Base-by-base conservation (phyloP, 2,329 filamentous ascomycete genomes). In the Ceratocystiopsis minuta region DNA sequence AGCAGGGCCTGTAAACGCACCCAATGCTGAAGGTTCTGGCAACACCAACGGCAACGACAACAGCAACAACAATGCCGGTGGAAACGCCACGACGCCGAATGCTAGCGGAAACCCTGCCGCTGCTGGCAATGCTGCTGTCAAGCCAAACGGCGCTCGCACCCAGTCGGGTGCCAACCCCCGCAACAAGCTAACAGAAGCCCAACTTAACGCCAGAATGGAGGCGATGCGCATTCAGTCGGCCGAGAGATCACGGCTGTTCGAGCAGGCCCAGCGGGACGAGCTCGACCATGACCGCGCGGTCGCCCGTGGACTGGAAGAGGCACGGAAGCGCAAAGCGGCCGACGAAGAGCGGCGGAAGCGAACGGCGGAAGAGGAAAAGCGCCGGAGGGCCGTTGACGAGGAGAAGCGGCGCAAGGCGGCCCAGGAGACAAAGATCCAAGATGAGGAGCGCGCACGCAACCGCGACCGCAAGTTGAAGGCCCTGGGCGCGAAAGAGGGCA, bases 381-480 rank as follows among this genome's bases (percentile, higher is more conserved):
- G 63, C 41, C 60, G 68, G 16, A 59, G 60, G 43, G 59, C 61
- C n/a, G 64, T 62, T 37, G 71, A 74, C 14, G 69, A 68, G 47
- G 66, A 71, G 40, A 56, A 64, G 17, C 60, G 60, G 28, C 62
- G 62, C 47, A 60, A 72, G 47, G 70, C 76, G 20, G 70, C 75
- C 34, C 24, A 28, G 24, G 24, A 28, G 7, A 28, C 24, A 2
- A 28, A 28, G 24, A 10, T 28, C 24, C 24, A 28, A 10, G 24
- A 28, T 28, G 24, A 6, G 24, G 74, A 78, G 58, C 64, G 74
- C 13, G 70, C 67, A 18, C 66, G 65, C 49, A 78, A 78, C 51
- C 56, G 72, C 10, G 70, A 75, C 55, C 59, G 73, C 40, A 78
- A 78, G 53, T 60, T 78, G 16, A 69, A 69, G 49, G 72, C 72